These are phyloP conservation scores for Wickerhamiella allomyrinae DNA, from an alignment of 805 yeast species.

Conservation along the genomic window DNA sequence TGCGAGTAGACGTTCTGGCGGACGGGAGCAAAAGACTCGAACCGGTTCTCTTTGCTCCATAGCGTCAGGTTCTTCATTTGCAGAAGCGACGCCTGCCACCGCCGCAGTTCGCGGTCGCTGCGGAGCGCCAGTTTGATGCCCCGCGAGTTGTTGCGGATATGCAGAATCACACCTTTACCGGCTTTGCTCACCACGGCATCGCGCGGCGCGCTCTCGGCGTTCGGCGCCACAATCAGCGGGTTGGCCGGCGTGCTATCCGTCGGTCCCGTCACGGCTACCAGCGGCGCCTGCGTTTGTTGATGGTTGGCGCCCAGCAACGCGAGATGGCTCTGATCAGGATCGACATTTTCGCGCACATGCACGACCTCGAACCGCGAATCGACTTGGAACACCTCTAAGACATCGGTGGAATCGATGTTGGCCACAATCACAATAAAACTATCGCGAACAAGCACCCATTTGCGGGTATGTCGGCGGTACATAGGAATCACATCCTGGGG, in stretches of 20 bases:
- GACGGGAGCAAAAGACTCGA: conserved; percentile 86
- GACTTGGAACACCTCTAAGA: conserved; percentile 82
- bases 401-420: conserved; percentile 72
- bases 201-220: background rate
- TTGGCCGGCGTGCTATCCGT: background rate
- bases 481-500: conserved; percentile 68
- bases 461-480: conserved; percentile 80
- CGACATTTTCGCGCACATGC: conserved; percentile 15
- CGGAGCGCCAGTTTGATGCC: conserved; percentile 41
- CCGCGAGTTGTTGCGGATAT: conserved; percentile 28
- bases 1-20: conserved; percentile 77
- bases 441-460: conserved; percentile 81
- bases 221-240: background rate
- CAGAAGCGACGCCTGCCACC: conserved; percentile 65
- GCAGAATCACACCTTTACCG: conserved; percentile 16
- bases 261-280: background rate
- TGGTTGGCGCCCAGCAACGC: background rate
- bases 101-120: conserved; percentile 60
- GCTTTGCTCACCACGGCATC: conserved; percentile 1
- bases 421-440: conserved; percentile 78
- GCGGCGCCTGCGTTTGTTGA: background rate
- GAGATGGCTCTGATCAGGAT: conserved; percentile 5
- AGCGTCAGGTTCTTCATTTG: conserved; percentile 49
- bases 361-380: conserved; percentile 55
- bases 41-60: conserved; percentile 67